Evolutionary conservation across 495 filamentous ascomycete species (phyloP), one percentile per base, ranked within the genome.

Genomic region (Aspergillus panamensis): DNA sequence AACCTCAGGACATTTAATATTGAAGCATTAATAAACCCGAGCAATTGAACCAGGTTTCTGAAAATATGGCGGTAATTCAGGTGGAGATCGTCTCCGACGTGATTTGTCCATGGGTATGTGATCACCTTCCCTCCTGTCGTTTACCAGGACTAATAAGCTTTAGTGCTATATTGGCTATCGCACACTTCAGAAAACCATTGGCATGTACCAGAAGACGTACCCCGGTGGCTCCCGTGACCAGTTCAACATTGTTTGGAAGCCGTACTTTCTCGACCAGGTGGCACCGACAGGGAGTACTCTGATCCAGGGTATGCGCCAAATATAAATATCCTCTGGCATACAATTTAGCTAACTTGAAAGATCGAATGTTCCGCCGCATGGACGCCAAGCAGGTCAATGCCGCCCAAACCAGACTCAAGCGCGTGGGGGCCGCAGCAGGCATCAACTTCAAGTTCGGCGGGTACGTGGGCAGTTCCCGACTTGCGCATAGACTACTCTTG

Each of bases 91-190:
- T 85, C n/a, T 81, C 73, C 35, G 87, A 89, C 71, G 79, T 75
- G 3, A 82, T 89, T 32, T 90, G 87, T 68, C 86, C 86, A 2
- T 89, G 82, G 70, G 80, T 78, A 61, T 54, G 69, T 35, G 57
- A n/a, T n/a, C 25, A 13, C 40, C 14, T n/a, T n/a, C 44, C 21
- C 42, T 47, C 29, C 17, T 44, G 25, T 37, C 3, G 5, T 20
- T 2, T 25, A 25, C 53, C 59, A 32, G 19, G 54, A 29, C 8
- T 53, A 52, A 52, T 16, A 25, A 1, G 47, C 29, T 1, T 10
- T 45, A 78, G 85, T 91, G 88, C 72, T 90, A 87, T 66, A 73
- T 91, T 10, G 87, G 86, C 62, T 84, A 87, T 55, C 80, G 76
- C 56, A 78, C 79, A 17, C 81, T 90, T 0, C 78, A 85, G 32